phyloP scores from a whole-genome alignment of 2,329 filamentous ascomycete species.

The Sporothrix euskadiensis region DNA sequence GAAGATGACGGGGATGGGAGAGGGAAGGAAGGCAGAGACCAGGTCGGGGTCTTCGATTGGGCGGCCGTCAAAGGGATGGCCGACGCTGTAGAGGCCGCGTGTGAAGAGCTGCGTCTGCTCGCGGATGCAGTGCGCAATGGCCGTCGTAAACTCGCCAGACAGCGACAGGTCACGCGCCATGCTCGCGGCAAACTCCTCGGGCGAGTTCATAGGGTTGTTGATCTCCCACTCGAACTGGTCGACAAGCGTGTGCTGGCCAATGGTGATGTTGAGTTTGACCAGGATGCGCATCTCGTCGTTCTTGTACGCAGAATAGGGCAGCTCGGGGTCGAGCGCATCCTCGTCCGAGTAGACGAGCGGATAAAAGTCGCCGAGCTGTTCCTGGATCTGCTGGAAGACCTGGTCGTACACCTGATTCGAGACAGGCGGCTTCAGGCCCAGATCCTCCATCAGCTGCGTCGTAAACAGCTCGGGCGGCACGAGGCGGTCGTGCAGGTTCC shows the following conservation, averaged over 20 bases:
- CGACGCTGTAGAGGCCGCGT: constrained; percentile 86
- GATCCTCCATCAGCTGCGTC: constrained; percentile 85
- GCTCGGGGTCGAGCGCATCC: constrained; percentile 82
- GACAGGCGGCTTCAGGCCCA: constrained; percentile 74
- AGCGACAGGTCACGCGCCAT: constrained; percentile 90
- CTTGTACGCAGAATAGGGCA: constrained; percentile 92
- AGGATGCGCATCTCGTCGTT: constrained; percentile 98
- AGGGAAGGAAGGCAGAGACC: constrained; percentile 78
- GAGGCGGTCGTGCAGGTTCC: constrained; percentile 92
- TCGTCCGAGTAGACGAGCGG: constrained; percentile 89
- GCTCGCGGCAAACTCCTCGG: constrained; percentile 86
- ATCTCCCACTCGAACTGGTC: constrained; percentile 99
- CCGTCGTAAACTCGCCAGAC: constrained; percentile 93
- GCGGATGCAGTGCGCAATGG: constrained; percentile 95
- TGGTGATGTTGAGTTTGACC: constrained; percentile 96
- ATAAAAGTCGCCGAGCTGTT: constrained; percentile 91
- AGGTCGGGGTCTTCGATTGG: constrained; percentile 92
- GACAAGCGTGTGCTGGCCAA: constrained; percentile 87
- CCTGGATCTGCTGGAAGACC: constrained; percentile 69
- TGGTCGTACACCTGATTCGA: constrained; percentile 63
- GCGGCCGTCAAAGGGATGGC: constrained; percentile 91
- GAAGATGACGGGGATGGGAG: constrained; percentile 80
- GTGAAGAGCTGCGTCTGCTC: constrained; percentile 96
- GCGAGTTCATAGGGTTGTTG: constrained; percentile 89
- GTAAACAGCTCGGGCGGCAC: constrained; percentile 80